Evolutionary conservation across 2,329 filamentous ascomycete species (phyloP), one percentile per base, ranked within the genome.

Genomic region (Fusarium subglutinans): DNA sequence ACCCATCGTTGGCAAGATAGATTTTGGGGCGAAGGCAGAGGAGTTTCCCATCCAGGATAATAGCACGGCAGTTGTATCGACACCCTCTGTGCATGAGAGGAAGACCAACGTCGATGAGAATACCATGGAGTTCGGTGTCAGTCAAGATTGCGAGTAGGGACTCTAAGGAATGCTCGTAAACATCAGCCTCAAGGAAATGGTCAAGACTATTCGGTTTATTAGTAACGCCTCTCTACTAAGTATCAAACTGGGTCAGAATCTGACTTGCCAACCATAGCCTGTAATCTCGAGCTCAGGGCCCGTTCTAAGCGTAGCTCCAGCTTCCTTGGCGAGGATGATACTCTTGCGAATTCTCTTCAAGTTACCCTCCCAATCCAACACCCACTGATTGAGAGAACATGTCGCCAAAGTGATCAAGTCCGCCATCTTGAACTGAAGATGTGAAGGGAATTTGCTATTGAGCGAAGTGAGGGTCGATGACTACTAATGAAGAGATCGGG

Each of bases 11-110:
- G 54, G 92, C 92, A 11, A 95, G 86, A 76, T 44, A 91, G 72
- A 93, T 85, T 81, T 94, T 95, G 0, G 92, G 92, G 17, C 93
- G 86, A 65, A 96, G 92, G 66, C 92, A 85, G 24, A 95, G 82
- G 26, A 95, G 91, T 82, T 91, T 90, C 57, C 89, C 87, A 74
- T 95, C 88, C 8, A 81, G 78, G 56, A 80, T 79, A 5, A 85
- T 72, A 20, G 81, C 79, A 20, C 83, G 77, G 57, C 79, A 80
- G 69, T 85, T 85, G 75, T 83, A 85, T n/a, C 69, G 54, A 47
- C 67, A 70, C 2, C 70, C 66, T 18, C 83, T 76, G 63, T 84
- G 82, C 57, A 90, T 85, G 69, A 79, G 90, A 20, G 79, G 79
- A 26, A 81, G 66, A 26, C 81, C 81, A 18, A 83, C 66, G 48